A percentile compares a stretch with the other conserved stretches of the same genome.
Conservation (phyloP, 2,329 filamentous ascomycete genomes). For the Aspergillus intermedius region DNA sequence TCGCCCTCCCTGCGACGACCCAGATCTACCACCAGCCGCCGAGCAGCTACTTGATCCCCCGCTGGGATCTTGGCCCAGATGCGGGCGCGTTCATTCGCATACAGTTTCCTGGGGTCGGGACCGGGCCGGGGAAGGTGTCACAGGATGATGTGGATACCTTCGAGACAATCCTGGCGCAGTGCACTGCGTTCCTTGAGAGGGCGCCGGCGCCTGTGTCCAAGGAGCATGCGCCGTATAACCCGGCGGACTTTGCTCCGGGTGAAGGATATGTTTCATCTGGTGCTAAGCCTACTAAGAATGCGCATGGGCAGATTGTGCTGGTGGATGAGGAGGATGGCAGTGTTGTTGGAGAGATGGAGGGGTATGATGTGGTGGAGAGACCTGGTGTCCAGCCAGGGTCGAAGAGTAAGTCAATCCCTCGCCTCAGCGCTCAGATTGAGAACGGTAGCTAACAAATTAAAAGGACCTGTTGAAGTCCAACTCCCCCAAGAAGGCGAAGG, state of each 20-base stretch:
- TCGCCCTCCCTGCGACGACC: conserved; percentile 87
- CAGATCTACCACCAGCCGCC: conserved; percentile 97
- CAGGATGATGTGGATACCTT: conserved; percentile 95
- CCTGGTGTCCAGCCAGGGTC: conserved; percentile 72
- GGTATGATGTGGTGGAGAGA: conserved; percentile 73
- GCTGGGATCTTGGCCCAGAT: conserved; percentile 86
- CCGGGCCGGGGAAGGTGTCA: conserved; percentile 56
- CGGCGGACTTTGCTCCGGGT: conserved; percentile 69
- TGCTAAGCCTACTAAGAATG: conserved; percentile 19
- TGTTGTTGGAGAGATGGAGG: conserved; percentile 85
- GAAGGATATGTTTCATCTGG: conserved; percentile 60
- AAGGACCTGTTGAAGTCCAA: conserved; percentile 45
- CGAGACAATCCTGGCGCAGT: conserved; percentile 96
- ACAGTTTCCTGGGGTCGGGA: conserved; percentile 73
- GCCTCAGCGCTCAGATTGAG: too few relatives aligned
- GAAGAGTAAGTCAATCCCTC: conserved; percentile 61
- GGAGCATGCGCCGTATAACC: conserved; percentile 60
- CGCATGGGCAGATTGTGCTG: conserved; percentile 74
- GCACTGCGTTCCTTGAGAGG: conserved; percentile 88
- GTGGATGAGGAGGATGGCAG: conserved; percentile 95
- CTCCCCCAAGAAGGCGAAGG: conserved; percentile 42
- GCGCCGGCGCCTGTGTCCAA: conserved; percentile 53
- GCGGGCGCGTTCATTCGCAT: conserved; percentile 88
- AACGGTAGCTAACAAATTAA: too few relatives aligned
- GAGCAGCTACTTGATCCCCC: conserved; percentile 84